Conservation (phyloP, 2,329 filamentous ascomycete genomes). For the Sporothrix mexicana region DNA sequence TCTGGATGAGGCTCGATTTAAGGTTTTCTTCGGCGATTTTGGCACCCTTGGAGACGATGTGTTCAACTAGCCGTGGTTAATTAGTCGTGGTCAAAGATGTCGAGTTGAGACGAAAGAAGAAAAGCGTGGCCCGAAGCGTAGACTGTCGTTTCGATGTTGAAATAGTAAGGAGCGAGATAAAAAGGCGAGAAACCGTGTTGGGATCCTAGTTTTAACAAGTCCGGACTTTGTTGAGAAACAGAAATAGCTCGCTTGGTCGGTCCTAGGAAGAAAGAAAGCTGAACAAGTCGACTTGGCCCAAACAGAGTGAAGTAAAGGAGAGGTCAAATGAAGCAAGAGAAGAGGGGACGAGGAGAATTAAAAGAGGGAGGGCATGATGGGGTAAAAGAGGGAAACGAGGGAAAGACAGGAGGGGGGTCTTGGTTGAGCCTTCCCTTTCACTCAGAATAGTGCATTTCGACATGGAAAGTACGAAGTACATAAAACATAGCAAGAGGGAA, state of each 20-base stretch:
- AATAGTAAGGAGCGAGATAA: not conserved
- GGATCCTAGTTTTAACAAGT: not conserved
- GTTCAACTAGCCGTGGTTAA: not conserved
- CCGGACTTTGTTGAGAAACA: too few relatives aligned
- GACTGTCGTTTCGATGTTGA: not conserved
- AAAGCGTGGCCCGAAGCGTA: not conserved
- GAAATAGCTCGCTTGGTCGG: too few relatives aligned
- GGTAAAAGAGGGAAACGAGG: conserved; percentile 17
- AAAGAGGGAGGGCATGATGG: conserved; percentile 2
- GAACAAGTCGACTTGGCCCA: not conserved
- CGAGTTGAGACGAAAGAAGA: not conserved
- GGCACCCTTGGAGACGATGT: not conserved
- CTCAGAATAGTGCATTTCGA: conserved; percentile 18
- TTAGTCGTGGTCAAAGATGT: not conserved
- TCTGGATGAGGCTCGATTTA: not conserved
- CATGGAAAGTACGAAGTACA: not conserved
- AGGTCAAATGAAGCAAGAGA: not conserved
- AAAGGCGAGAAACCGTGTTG: not conserved
- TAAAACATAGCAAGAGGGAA: not conserved
- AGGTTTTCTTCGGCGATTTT: not conserved
- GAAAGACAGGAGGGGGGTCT: not conserved
- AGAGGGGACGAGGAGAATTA: not conserved
- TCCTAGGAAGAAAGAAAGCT: not conserved
- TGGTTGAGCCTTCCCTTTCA: not conserved
- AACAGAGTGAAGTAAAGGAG: not conserved